These are phyloP conservation scores for Catenaria anguillulae DNA, from an alignment of 371 early-diverging fungal species.

Conservation along the genomic window DNA sequence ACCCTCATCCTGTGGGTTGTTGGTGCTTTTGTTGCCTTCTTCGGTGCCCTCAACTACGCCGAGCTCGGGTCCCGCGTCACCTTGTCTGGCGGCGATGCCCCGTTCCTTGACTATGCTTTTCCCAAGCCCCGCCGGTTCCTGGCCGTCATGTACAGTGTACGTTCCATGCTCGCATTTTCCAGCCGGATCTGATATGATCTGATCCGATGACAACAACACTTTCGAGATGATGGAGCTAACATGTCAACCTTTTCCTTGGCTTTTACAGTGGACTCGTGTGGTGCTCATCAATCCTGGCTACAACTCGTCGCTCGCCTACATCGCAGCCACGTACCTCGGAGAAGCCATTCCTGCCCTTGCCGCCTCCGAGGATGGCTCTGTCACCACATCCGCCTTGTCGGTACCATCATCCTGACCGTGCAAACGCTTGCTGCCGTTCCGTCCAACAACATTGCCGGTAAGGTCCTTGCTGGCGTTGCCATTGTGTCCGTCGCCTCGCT, in stretches of 20 bases:
- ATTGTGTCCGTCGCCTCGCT: neutral
- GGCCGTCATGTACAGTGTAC: constrained; percentile 8
- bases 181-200: too few species aligned
- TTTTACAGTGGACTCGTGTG: neutral
- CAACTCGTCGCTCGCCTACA: constrained; percentile 1
- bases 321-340: neutral
- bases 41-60: constrained; percentile 3
- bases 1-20: too few species aligned
- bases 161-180: too few species aligned
- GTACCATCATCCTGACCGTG: neutral
- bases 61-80: neutral
- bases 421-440: neutral
- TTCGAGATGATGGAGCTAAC: too few species aligned
- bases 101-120: constrained; percentile 9
- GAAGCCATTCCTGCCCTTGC: neutral
- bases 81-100: constrained; percentile 9
- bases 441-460: neutral
- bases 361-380: neutral
- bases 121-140: neutral
- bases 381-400: neutral
- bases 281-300: constrained; percentile 7
- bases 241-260: too few species aligned
- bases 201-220: too few species aligned
- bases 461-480: neutral
- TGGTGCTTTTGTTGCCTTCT: too few species aligned